phyloP scores from a whole-genome alignment of 495 filamentous ascomycete genomes.

The Saxophila tyrrhenica region DNA sequence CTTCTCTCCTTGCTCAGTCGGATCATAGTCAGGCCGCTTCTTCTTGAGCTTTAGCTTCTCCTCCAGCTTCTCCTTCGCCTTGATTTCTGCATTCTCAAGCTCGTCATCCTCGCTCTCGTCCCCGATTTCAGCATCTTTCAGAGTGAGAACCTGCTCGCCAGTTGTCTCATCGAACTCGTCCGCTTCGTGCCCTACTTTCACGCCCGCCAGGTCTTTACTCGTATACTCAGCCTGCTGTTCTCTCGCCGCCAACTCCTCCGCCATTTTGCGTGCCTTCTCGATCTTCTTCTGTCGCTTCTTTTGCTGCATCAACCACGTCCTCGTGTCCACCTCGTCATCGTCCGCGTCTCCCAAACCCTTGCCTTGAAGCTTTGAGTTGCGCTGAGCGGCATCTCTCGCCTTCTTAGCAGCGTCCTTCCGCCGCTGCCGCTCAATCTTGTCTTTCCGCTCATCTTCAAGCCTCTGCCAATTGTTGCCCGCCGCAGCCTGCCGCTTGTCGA shows the following conservation, averaged over 20 bases:
- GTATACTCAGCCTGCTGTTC: constrained; percentile 55
- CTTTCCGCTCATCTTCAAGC: constrained; percentile 46
- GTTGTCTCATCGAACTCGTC: constrained; percentile 56
- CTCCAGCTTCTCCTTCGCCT: constrained; percentile 62
- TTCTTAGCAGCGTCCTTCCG: constrained; percentile 72
- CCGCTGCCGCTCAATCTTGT: constrained; percentile 67
- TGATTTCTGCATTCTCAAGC: constrained; percentile 69
- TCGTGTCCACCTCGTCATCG: constrained; percentile 58
- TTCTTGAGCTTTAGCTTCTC: constrained; percentile 81
- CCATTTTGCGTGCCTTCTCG: constrained; percentile 60
- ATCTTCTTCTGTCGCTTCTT: constrained; percentile 91
- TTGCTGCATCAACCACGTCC: constrained; percentile 69
- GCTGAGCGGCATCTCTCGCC: constrained; percentile 69
- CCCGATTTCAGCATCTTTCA: constrained; percentile 80
- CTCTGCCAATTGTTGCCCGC: constrained; percentile 65
- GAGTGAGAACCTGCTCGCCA: constrained; percentile 74
- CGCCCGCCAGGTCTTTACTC: constrained; percentile 69
- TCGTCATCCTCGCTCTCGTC: constrained; percentile 88
- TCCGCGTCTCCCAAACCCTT: constrained; percentile 66
- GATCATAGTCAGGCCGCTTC: constrained; percentile 82
- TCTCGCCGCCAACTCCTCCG: constrained; percentile 61
- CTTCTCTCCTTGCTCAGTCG: constrained; percentile 59
- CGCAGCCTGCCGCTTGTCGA: constrained; percentile 68
- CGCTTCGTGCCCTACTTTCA: constrained; percentile 82
- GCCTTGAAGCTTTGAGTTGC: constrained; percentile 63